A percentile compares a stretch with the other conserved stretches of the same genome.
Conservation (phyloP, 1,284 basidiomycete genomes). For the Puccinia horiana region DNA sequence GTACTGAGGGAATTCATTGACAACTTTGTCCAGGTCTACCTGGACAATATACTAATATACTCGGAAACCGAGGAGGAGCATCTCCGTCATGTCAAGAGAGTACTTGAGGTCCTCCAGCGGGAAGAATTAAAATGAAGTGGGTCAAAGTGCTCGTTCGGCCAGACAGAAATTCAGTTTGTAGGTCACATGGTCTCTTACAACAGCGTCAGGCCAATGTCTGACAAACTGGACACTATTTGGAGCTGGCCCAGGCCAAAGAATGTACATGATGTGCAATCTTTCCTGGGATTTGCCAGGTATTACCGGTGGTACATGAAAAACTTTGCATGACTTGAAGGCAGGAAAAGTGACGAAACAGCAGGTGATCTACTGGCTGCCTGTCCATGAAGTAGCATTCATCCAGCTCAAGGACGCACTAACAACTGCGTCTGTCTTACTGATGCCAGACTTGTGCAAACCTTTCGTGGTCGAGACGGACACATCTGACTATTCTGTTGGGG, state of each 20-base stretch:
- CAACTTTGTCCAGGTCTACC: conserved; percentile 36
- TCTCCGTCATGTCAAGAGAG: background rate
- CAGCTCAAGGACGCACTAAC: background rate
- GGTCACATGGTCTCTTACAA: background rate
- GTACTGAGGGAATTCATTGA: conserved; percentile 33
- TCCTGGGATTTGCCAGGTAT: background rate
- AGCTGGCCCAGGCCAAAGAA: background rate
- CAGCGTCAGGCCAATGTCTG: background rate
- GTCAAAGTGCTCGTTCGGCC: background rate
- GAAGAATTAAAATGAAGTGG: background rate
- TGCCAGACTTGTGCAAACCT: no score
- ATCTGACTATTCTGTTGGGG: conserved; percentile 27
- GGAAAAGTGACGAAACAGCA: background rate
- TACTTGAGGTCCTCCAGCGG: background rate
- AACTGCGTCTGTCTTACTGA: background rate
- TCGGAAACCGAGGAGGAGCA: conserved; percentile 45
- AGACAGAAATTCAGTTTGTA: background rate
- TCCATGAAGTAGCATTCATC: background rate
- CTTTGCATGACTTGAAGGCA: background rate
- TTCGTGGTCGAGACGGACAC: conserved; percentile 8
- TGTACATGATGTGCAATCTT: background rate
- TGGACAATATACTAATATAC: conserved; percentile 51
- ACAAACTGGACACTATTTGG: background rate
- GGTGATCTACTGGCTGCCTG: background rate
- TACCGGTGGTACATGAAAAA: background rate